Base-by-base conservation (phyloP, 2,329 filamentous ascomycete species). In the Dryadomyces sulphureus region DNA sequence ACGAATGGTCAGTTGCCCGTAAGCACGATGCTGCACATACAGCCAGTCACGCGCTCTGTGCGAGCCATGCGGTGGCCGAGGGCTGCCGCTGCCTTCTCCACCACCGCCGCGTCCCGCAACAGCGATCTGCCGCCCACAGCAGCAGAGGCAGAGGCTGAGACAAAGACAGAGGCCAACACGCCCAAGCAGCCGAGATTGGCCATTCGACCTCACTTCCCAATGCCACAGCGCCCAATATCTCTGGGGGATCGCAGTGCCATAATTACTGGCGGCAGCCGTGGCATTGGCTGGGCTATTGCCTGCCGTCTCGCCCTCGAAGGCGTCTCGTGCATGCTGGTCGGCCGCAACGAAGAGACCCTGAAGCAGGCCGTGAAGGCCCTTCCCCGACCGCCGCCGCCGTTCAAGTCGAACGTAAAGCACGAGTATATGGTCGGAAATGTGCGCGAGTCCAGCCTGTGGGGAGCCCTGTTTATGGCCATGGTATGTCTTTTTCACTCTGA, bases 221-320 rank as follows among this genome's bases (percentile, higher is more conserved):
- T 41, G 22, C 21, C 39, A n/a, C 39, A 24, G 2, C 39, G 22
- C 8, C 16, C 39, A 4, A 7, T 12, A 1, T 41, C 40, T n/a
- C 27, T 42, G 5, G 30, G 19, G 2, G 41, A 14, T 5, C 41
- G 20, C 3, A 22, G 27, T 14, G 72, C 67, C 58, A 66, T 84
- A 56, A 68, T 88, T 44, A 83, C 82, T 2, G 84, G 84, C 41
- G 82, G 73, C 19, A 81, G 79, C 38, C 77, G 80, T 19, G 77
- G 79, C 45, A 86, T 88, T 53, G 84, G 84, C 39, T 66, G 70
- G 38, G 74, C 76, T 44, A 81, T 88, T 46, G 81, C 82, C 9
- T 60, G 65, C 34, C 68, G 73, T n/a, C 83, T 88, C 56, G 75
- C 81, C 19, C 56, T 59, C 45, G 69, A 79, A 48, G 81, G 79